Evolutionary conservation across 352 stramenopile genomes (phyloP).

Genomic region (Phytopythium chamaehyphon): DNA sequence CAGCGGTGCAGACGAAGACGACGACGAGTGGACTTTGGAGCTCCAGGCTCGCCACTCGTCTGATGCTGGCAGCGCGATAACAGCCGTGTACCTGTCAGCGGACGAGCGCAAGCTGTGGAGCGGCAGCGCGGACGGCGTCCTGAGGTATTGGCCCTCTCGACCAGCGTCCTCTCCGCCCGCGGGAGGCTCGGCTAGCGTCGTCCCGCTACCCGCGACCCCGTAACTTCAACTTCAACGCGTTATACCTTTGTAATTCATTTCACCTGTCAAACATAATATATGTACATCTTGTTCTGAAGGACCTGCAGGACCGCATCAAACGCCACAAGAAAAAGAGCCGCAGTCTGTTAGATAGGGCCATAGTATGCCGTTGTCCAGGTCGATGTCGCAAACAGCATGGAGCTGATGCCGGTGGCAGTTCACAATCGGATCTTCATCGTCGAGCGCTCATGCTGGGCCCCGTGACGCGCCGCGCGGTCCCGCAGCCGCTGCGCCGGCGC

Average conservation of each 20-base stretch:
- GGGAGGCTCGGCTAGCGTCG: not conserved
- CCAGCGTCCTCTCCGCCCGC: slow-evolving; percentile 9
- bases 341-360: not conserved
- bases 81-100: slow-evolving; percentile 36
- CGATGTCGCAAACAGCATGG: slow-evolving; percentile 1
- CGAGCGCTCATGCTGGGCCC: slow-evolving; percentile 3
- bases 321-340: not conserved
- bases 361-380: not conserved
- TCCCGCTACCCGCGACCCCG: not conserved
- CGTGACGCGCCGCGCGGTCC: not conserved
- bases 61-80: slow-evolving; percentile 30
- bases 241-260: not conserved
- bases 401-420: not conserved
- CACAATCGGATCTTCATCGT: not conserved
- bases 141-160: slow-evolving; percentile 41
- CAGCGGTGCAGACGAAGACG: slow-evolving; percentile 10
- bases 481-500: slow-evolving; percentile 2
- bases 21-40: slow-evolving; percentile 44
- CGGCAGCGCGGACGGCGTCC: slow-evolving; percentile 44
- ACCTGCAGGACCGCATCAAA: not conserved
- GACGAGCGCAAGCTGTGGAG: slow-evolving; percentile 67
- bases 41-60: slow-evolving; percentile 47
- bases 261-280: no score
- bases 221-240: not conserved
- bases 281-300: no score